Conservation (phyloP, 768 basidiomycete species). For the Mycena floridula region DNA sequence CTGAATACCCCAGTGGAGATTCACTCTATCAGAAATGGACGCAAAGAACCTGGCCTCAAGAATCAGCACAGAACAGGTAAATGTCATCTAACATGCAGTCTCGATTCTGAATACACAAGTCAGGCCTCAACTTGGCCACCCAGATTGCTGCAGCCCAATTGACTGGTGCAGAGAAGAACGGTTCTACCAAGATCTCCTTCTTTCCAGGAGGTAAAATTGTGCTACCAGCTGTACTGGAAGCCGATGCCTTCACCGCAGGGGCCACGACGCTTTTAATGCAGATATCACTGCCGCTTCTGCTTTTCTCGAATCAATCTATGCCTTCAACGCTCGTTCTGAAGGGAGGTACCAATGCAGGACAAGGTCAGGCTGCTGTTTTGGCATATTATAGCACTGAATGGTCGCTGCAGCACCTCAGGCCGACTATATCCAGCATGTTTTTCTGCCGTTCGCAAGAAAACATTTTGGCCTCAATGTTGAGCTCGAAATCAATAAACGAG, state of each 20-base stretch:
- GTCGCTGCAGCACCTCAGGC: conserved; percentile 82
- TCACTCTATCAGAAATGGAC: conserved; percentile 50
- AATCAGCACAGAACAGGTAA: conserved; percentile 68
- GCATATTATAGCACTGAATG: no score
- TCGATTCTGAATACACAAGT: background rate
- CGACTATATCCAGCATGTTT: conserved; percentile 60
- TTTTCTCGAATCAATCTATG: conserved; percentile 36
- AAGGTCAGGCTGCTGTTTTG: no score
- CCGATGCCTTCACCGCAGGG: conserved; percentile 57
- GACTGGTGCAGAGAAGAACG: conserved; percentile 52
- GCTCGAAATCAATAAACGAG: conserved; percentile 48
- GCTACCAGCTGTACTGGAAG: conserved; percentile 32
- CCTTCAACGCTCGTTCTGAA: conserved; percentile 46
- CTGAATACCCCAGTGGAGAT: conserved; percentile 56
- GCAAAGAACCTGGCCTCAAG: conserved; percentile 60
- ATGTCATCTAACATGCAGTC: background rate
- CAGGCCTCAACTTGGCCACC: conserved; percentile 63
- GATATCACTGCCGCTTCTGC: conserved; percentile 60
- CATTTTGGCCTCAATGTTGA: conserved; percentile 46
- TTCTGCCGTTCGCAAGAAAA: conserved; percentile 60
- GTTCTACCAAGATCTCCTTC: conserved; percentile 45
- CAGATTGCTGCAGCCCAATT: conserved; percentile 51
- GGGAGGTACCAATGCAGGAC: conserved; percentile 69
- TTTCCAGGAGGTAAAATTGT: conserved; percentile 40
- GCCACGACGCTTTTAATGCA: conserved; percentile 70